Conservation (phyloP, 345 rosid species). For the Boechera divaricarpa region DNA sequence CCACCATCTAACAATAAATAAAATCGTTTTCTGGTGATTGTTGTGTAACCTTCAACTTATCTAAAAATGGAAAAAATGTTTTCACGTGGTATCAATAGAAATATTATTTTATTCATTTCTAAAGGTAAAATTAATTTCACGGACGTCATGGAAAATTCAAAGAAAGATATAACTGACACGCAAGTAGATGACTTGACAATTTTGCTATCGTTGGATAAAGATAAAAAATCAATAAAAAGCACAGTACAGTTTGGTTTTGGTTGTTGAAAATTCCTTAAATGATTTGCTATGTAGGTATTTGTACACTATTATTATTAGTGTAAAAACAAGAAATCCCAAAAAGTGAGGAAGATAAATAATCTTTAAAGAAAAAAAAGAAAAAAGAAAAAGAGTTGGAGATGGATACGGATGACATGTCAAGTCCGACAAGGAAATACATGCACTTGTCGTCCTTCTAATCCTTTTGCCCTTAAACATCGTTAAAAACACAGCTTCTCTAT, state of each 20-base stretch:
- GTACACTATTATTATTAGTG: slow-evolving; percentile 23
- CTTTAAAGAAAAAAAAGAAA: not conserved
- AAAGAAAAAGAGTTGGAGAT: slow-evolving; percentile 15
- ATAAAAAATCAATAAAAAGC: slow-evolving; percentile 21
- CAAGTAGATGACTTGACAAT: slow-evolving; percentile 38
- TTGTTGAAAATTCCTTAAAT: slow-evolving; percentile 33
- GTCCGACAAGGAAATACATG: slow-evolving; percentile 38
- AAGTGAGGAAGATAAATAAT: slow-evolving; percentile 10
- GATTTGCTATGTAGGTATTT: not conserved
- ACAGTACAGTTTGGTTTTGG: slow-evolving; percentile 33
- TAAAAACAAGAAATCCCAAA: not conserved
- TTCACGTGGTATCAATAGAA: slow-evolving; percentile 17
- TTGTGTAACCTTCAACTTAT: slow-evolving; percentile 16
- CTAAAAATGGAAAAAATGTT: slow-evolving; percentile 19
- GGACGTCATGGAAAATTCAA: slow-evolving; percentile 27
- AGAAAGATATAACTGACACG: slow-evolving; percentile 39
- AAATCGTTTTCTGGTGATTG: slow-evolving; percentile 7
- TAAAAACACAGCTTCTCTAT: slow-evolving; percentile 17
- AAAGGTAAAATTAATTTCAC: not conserved
- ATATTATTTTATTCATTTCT: not conserved
- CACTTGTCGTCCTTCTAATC: slow-evolving; percentile 43
- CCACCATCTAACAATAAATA: slow-evolving; percentile 11
- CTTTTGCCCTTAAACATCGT: slow-evolving; percentile 20
- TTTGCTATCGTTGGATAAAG: slow-evolving; percentile 27
- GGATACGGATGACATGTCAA: slow-evolving; percentile 47